Evolutionary conservation across 2,329 filamentous ascomycete genomes (phyloP).

Genomic region (Aspergillus tanneri): DNA sequence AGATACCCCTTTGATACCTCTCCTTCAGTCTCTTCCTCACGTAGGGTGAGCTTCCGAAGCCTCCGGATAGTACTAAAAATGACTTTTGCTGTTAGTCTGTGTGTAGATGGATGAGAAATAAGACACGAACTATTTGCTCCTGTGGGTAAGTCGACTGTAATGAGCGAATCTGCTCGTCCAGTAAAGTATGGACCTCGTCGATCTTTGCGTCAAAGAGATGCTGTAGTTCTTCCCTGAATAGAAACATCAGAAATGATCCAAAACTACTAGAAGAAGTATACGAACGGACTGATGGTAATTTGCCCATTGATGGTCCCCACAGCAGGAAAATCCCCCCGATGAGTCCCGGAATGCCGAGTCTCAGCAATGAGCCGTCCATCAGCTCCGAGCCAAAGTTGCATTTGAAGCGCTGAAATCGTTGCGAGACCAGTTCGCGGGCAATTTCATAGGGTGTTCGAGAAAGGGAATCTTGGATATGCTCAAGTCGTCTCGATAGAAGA

Average conservation of each 20-base stretch:
- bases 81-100: not conserved
- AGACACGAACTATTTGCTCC: slow-evolving; percentile 1
- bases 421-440: not conserved
- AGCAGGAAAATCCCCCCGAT: not conserved
- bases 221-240: not conserved
- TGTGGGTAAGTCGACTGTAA: not conserved
- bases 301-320: not conserved
- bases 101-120: not conserved
- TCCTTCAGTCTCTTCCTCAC: slow-evolving; percentile 4
- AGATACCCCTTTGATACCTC: not conserved
- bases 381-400: not conserved
- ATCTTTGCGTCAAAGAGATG: not conserved
- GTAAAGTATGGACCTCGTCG: not conserved
- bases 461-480: not conserved
- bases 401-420: slow-evolving; percentile 1
- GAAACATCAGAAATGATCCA: not conserved
- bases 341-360: not conserved
- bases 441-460: not conserved
- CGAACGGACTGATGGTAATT: not conserved
- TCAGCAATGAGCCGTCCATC: not conserved
- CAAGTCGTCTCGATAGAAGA: not conserved
- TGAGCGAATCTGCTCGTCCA: slow-evolving; percentile 1
- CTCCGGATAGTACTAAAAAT: slow-evolving; percentile 4
- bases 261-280: not conserved
- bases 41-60: slow-evolving; percentile 6